Conservation (phyloP, 1,139 yeast species). For the Arxiozyma telluris region DNA sequence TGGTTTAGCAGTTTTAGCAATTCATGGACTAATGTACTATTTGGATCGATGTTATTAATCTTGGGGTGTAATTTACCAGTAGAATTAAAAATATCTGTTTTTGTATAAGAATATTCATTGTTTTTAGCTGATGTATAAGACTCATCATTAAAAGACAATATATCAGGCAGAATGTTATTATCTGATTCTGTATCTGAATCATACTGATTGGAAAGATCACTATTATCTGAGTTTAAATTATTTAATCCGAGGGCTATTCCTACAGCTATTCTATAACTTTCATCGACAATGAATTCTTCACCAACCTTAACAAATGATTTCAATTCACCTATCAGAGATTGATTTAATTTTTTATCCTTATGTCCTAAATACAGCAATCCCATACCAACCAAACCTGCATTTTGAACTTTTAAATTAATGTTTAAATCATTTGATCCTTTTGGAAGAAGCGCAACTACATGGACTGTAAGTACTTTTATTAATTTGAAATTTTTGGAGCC, state of each 20-base stretch:
- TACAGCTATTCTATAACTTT: constrained; percentile 80
- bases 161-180: not conserved
- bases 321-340: constrained; percentile 61
- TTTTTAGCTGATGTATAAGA: not conserved
- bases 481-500: constrained; percentile 82
- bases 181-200: not conserved
- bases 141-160: not conserved
- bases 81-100: not conserved
- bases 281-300: constrained; percentile 47
- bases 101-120: not conserved
- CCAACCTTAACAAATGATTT: constrained; percentile 48
- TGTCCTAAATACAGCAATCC: constrained; percentile 75
- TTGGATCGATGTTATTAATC: not conserved
- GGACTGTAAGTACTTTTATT: constrained; percentile 87
- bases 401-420: constrained; percentile 74
- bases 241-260: constrained; percentile 84
- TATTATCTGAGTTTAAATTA: constrained; percentile 52
- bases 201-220: not conserved
- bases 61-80: not conserved
- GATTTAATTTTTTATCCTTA: constrained; percentile 83
- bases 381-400: constrained; percentile 86
- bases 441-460: constrained; percentile 85
- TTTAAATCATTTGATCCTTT: constrained; percentile 85
- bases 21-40: constrained; percentile 1
- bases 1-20: constrained; percentile 53